Evolutionary conservation across 2,329 filamentous ascomycete genomes (phyloP), one percentile per base, ranked within the genome.

Genomic region (Cladosporium colombiae): DNA sequence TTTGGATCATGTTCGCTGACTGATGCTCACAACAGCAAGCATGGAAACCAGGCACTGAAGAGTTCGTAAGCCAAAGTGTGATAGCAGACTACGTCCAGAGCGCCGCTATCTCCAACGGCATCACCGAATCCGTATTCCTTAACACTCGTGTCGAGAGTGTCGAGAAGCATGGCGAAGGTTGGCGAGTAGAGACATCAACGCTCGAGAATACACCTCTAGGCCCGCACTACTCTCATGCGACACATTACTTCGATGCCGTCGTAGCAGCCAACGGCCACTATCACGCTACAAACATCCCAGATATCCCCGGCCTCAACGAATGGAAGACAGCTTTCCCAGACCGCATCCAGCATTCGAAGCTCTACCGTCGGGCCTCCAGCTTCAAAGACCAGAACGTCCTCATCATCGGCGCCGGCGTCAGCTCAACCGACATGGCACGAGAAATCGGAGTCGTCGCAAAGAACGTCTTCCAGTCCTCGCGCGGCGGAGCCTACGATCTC

Each of bases 31-130:
- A 8, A 46, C 8, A 55, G 52, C 81, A 81, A 62, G 68, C 73
- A 6, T 91, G 89, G 84, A 86, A 87, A 0, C 75, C 82, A 6
- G 85, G 84, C 0, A 90, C 87, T 0, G 82, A 83, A 2, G 84
- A 87, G 18, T 86, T 85, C 66, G 84, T 89, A 5, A 82, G 78
- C 2, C 89, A 90, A 66, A 71, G 77, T 18, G 80, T 84, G 0
- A 76, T 91, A 10, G 83, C 83, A 37, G 77, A 83, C 1, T 91
- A 91, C 70, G 83, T 91, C 5, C 84, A 88, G 66, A 80, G 83
- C n/a, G 84, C 88, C 0, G 83, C 88, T 0, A 68, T 69, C 0
- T 75, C 80, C 1, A 80, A 83, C 1, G 83, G 82, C 0, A 83
- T 89, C 0, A 74, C 85, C 2, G 74, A 78, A 0, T 71, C 80